Base-by-base conservation (phyloP, 106 monocot genomes). In the Gastrodia elata region DNA sequence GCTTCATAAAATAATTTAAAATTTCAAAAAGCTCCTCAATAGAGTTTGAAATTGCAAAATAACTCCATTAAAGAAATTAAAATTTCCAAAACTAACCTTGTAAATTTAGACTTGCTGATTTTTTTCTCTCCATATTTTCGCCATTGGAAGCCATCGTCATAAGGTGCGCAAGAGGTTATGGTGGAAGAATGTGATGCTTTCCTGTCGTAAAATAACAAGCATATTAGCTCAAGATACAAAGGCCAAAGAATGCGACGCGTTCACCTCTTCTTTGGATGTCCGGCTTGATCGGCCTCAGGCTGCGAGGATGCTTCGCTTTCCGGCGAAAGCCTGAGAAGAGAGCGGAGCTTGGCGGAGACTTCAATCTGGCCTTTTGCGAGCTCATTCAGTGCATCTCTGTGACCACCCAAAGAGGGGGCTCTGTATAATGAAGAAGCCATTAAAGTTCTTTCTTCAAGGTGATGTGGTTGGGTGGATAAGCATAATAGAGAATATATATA, bases 111-210 rank as follows among this genome's bases (percentile, higher is more conserved):
- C 39, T 72, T 71, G 64, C 59, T 72, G 43, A 78, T 78, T 20
- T 72, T 78, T 72, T 78, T 78, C 43, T 78, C 78, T 40, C 78
- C 78, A 35, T 72, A 78, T 46, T 78, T 78, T 72, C 78, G 71
- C 78, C 78, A 78, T 64, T 78, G 78, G 35, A 71, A 39, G 10
- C 78, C 78, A 72, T 78, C 78, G 33, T 78, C 70, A 41, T 71
- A 72, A 35, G 78, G 78, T 35, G 71, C 59, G 34, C 42, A 44
- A 25, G 78, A 71, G 22, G 8, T 58, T 22, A 37, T 64, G 1
- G 71, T 78, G 64, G 42, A 72, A 6, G 41, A 44, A 61, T 78
- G 6, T 15, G 49, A 61, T 24, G 61, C 27, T 7, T 42, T 71
- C 39, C 78, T 78, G 44, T 35, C 2, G 3, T 32, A 0, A 32